phyloP scores from a whole-genome alignment of 192 early-diverging fungal species.

The Helicostylum pulchrum region DNA sequence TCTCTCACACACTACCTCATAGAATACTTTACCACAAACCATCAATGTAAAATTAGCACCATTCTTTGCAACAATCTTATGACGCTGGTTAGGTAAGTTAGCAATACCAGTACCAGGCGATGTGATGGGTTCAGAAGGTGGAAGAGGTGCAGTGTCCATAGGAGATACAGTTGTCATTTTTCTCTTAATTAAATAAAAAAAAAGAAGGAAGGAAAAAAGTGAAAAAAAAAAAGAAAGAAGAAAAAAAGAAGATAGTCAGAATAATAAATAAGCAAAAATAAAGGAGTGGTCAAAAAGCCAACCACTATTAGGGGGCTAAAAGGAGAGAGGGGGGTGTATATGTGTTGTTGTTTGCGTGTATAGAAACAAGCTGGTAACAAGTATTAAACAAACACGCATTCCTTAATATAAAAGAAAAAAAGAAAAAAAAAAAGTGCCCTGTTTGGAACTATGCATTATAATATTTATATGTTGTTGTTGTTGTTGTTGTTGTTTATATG shows the following conservation, averaged over 20 bases:
- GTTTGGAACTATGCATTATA: too few relatives aligned
- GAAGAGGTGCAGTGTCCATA: slow-evolving; percentile 15
- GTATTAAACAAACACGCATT: slow-evolving; percentile 1
- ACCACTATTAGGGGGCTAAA: too few relatives aligned
- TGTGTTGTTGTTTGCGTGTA: too few relatives aligned
- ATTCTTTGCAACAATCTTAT: slow-evolving; percentile 88
- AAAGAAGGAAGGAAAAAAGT: not conserved
- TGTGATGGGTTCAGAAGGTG: slow-evolving; percentile 15
- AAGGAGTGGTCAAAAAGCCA: too few relatives aligned
- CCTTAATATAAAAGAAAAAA: too few relatives aligned
- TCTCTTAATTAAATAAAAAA: not conserved
- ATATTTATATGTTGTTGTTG: too few relatives aligned
- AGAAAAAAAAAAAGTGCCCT: not conserved
- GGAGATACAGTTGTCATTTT: not conserved
- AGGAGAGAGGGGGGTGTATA: too few relatives aligned
- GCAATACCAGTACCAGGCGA: slow-evolving; percentile 76
- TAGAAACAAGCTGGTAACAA: not conserved
- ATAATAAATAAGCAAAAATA: too few relatives aligned
- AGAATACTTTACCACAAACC: slow-evolving; percentile 85
- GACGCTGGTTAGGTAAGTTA: slow-evolving; percentile 90
- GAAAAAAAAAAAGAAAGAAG: not conserved
- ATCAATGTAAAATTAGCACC: slow-evolving; percentile 96
- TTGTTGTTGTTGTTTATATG: too few relatives aligned
- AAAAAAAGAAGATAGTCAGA: too few relatives aligned
- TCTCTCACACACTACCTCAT: too few relatives aligned